Conservation (phyloP, 176 grass and related monocot species). For the Avena eriantha region DNA sequence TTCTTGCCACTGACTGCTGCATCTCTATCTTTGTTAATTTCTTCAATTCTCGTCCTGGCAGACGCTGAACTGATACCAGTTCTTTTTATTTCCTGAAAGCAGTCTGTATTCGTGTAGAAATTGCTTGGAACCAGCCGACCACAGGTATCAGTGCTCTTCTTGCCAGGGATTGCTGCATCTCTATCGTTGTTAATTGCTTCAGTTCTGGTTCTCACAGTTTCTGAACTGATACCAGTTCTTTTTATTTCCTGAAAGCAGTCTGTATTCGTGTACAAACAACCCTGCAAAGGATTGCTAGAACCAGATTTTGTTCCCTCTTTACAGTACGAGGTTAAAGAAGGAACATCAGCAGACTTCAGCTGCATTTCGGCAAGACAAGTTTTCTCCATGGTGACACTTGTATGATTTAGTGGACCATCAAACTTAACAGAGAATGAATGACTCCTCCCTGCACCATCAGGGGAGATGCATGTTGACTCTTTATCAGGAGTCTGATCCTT, state of each 20-base stretch:
- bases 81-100: slow-evolving; percentile 28
- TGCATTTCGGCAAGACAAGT: slow-evolving; percentile 37
- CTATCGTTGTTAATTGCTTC: slow-evolving; percentile 31
- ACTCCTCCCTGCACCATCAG: slow-evolving; percentile 12
- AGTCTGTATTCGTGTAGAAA: slow-evolving; percentile 28
- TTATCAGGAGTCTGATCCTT: slow-evolving; percentile 24
- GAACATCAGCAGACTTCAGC: slow-evolving; percentile 11
- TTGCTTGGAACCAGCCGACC: slow-evolving; percentile 16
- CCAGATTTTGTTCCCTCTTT: slow-evolving; percentile 39
- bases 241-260: slow-evolving; percentile 36
- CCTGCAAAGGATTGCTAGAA: slow-evolving; percentile 21
- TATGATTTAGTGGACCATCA: slow-evolving; percentile 18
- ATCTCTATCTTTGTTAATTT: slow-evolving; percentile 28
- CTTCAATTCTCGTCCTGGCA: slow-evolving; percentile 48
- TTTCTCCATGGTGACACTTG: slow-evolving; percentile 28
- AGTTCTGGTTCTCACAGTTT: slow-evolving; percentile 44
- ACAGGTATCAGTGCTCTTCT: slow-evolving; percentile 38
- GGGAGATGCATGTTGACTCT: slow-evolving; percentile 19
- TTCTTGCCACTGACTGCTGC: slow-evolving; percentile 28
- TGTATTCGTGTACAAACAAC: slow-evolving; percentile 28
- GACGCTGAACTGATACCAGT: slow-evolving; percentile 6
- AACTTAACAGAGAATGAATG: slow-evolving; percentile 4
- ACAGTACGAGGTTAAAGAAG: slow-evolving; percentile 42
- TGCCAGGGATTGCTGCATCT: slow-evolving; percentile 5
- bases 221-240: slow-evolving; percentile 24